Evolutionary conservation across 768 basidiomycete species (phyloP), one percentile per base, ranked within the genome.

Genomic region (Xerocomus brunneocitrinus): DNA sequence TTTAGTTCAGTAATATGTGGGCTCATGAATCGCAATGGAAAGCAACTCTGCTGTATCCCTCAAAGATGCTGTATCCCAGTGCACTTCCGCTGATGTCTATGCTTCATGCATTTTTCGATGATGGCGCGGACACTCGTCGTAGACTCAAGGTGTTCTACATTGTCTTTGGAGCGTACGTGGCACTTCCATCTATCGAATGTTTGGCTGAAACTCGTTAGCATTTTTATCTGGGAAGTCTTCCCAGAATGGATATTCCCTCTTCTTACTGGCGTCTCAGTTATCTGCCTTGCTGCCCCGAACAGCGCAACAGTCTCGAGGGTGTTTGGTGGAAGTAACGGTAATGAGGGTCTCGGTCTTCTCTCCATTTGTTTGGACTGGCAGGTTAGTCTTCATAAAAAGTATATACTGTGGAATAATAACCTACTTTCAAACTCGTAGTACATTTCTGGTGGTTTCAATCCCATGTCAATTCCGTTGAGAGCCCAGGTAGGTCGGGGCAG

Each of bases 321-420:
- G 30, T 84, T 85, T 59, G 83, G 83, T 48, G 83, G 83, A 38
- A 80, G 76, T 36, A 77, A 79, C 31, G 83, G 76, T 50, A 83
- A 85, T 50, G 82, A 84, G 64, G 83, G 83, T 7, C 74, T 85
- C 39, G 84, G 82, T 10, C 66, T 79, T 48, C 76, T 85, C 41
- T 75, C 83, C 2, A 62, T 84, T 38, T 82, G 74, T 56, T 68
- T 85, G 13, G 84, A 86, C 60, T 85, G 84, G 83, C 80, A 82
- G 69, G 67, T 69, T 52, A 1, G 74, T 47, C 34, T 73, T 38
- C 62, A 76, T 50, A 54, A 42, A 4, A 16, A 40, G 34, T 14
- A 8, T 14, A 5, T 3, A 2, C 2, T 1, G 0, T 34, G 16
- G 14, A 16, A 12, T 42, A 3, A 39, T 27, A 6, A 27, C 5